Evolutionary conservation across 805 yeast genomes (phyloP).

Genomic region (baker's yeast (Saccharomyces cerevisiae)): DNA sequence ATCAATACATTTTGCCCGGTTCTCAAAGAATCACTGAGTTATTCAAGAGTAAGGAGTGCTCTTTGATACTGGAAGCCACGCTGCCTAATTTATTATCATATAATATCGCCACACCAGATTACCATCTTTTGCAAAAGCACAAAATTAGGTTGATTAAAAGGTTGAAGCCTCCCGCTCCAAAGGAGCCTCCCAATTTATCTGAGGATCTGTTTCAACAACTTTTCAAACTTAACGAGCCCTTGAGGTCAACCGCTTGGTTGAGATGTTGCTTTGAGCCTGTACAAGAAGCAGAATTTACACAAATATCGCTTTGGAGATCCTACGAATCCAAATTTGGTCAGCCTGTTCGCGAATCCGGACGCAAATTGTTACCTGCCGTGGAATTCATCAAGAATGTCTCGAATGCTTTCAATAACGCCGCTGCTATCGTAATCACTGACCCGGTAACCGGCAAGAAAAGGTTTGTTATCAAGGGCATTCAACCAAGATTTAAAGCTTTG

Average conservation of each 20-base stretch:
- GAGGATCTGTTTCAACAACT: conserved; percentile 50
- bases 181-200: conserved; percentile 53
- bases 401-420: conserved; percentile 76
- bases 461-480: conserved; percentile 89
- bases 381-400: conserved; percentile 94
- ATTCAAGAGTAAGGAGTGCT: conserved; percentile 39
- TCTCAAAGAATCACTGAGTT: conserved; percentile 47
- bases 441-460: conserved; percentile 59
- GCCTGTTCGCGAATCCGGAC: conserved; percentile 42
- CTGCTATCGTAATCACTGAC: conserved; percentile 82
- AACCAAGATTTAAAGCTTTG: conserved; percentile 65
- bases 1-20: conserved; percentile 67
- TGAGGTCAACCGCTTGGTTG: conserved; percentile 90
- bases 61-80: conserved; percentile 45
- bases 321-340: conserved; percentile 81
- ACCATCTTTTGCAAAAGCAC: conserved; percentile 22
- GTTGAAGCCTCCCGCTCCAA: conserved; percentile 57
- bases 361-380: conserved; percentile 79
- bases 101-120: conserved; percentile 34
- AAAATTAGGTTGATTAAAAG: conserved; percentile 41
- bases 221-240: conserved; percentile 67
- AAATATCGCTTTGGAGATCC: conserved; percentile 90
- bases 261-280: conserved; percentile 81
- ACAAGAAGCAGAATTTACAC: conserved; percentile 79
- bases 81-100: conserved; percentile 56